A percentile compares a stretch with the other conserved stretches of the same genome.
Conservation (phyloP, 768 basidiomycete species). For the Pisolithus albus region DNA sequence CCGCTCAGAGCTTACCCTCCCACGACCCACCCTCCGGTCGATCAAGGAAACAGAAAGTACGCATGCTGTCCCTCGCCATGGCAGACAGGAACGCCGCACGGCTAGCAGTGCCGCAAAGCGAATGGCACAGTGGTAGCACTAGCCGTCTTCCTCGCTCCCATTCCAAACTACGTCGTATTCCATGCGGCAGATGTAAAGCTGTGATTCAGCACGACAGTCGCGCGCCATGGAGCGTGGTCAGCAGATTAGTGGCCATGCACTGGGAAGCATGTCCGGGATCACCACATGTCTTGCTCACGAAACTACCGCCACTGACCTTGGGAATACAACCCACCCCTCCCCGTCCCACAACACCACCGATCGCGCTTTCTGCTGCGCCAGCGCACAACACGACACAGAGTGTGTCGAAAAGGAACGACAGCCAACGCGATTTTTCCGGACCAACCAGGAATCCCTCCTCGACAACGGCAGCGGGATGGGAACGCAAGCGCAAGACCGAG, state of each 20-base stretch:
- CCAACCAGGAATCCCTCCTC: conserved; percentile 1
- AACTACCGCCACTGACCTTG: conserved; percentile 6
- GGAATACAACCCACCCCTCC: conserved; percentile 5
- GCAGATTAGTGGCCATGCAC: conserved; percentile 22
- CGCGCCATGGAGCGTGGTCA: conserved; percentile 20
- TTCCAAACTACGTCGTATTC: conserved; percentile 8
- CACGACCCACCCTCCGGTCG: background rate
- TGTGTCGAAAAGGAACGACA: background rate
- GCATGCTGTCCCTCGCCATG: conserved; percentile 14
- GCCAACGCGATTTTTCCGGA: background rate
- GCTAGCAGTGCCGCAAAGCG: background rate
- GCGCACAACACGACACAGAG: background rate
- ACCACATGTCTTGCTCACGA: conserved; percentile 9
- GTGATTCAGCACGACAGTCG: conserved; percentile 23
- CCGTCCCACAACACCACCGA: conserved; percentile 4
- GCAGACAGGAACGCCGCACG: conserved; percentile 6
- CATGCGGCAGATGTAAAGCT: conserved; percentile 22
- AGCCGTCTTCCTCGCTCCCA: background rate
- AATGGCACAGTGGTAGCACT: background rate
- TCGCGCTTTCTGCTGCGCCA: conserved; percentile 7
- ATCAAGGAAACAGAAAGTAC: background rate
- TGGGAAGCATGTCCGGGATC: conserved; percentile 20
- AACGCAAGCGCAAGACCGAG: conserved; percentile 24
- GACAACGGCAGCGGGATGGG: conserved; percentile 15
- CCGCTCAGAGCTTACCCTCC: background rate